Evolutionary conservation across 2,329 filamentous ascomycete species (phyloP).

Genomic region (Alternaria brassicae): DNA sequence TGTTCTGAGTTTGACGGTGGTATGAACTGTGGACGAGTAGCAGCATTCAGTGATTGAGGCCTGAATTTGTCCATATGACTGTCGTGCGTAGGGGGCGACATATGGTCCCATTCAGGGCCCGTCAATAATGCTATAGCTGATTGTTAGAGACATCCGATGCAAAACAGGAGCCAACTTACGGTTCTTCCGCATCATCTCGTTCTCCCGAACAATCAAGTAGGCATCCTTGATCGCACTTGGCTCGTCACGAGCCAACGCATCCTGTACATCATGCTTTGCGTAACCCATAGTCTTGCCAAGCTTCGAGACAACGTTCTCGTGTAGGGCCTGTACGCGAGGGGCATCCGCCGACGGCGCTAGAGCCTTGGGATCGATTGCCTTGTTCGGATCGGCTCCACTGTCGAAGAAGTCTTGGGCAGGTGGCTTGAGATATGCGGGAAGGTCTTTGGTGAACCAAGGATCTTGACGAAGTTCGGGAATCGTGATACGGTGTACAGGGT

Average conservation of each 20-base stretch:
- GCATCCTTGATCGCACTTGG: conserved; percentile 99
- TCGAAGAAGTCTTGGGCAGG: conserved; percentile 92
- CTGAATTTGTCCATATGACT: conserved; percentile 41
- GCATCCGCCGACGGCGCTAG: conserved; percentile 76
- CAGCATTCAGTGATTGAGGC: conserved; percentile 44
- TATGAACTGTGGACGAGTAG: conserved; percentile 43
- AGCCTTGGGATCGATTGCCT: conserved; percentile 82
- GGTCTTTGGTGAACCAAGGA: conserved; percentile 88
- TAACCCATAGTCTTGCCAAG: conserved; percentile 99
- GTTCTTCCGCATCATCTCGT: conserved; percentile 94
- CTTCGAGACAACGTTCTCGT: conserved; percentile 92
- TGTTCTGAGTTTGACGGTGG: conserved; percentile 34
- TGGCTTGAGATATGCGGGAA: conserved; percentile 85
- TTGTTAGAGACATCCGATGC: conserved; percentile 22
- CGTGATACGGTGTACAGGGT: conserved; percentile 91
- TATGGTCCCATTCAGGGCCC: conserved; percentile 62
- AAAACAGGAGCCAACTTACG: conserved; percentile 66
- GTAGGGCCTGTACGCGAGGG: conserved; percentile 85
- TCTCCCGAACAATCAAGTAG: conserved; percentile 96
- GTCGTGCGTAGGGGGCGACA: conserved; percentile 62
- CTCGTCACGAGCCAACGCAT: conserved; percentile 88
- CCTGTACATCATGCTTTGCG: conserved; percentile 90
- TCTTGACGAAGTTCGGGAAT: conserved; percentile 93
- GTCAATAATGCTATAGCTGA: conserved; percentile 60
- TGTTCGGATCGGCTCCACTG: conserved; percentile 91